Conservation (phyloP, 2,329 filamentous ascomycete species). For the Helicocarpus griseus region DNA sequence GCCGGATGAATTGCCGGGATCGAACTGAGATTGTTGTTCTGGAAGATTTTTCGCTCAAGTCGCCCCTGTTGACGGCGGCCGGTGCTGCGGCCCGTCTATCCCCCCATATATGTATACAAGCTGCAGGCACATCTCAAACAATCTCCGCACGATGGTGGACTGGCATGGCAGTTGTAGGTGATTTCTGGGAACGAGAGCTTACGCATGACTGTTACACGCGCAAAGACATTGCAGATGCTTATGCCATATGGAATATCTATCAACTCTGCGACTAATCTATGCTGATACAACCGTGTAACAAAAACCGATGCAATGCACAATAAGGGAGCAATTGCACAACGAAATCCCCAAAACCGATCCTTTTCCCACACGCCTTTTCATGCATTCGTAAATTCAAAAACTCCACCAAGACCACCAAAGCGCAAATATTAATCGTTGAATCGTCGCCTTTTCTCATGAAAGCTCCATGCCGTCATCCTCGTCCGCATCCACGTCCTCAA, state of each 20-base stretch:
- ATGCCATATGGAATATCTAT: background rate
- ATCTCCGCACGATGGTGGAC: no score
- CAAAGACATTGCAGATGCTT: no score
- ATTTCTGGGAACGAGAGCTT: no score
- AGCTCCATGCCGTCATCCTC: slow-evolving; percentile 41
- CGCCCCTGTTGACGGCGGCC: no score
- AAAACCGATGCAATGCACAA: background rate
- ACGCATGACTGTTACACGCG: background rate
- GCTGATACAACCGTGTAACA: background rate
- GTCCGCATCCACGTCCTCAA: slow-evolving; percentile 36
- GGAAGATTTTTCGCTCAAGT: no score
- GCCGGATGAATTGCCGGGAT: no score
- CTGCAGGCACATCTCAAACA: no score
- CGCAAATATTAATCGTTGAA: background rate
- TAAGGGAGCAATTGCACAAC: background rate
- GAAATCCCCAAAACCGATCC: background rate
- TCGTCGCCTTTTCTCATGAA: slow-evolving; percentile 17
- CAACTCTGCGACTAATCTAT: background rate
- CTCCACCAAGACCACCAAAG: background rate
- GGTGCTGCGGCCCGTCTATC: no score
- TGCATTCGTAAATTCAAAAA: background rate
- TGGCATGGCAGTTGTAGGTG: no score
- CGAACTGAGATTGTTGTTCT: no score
- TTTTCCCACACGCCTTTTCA: background rate
- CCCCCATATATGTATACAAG: no score